These are phyloP conservation scores for Botrytis byssoidea DNA, from an alignment of 2,329 filamentous ascomycete genomes.

Conservation along the genomic window DNA sequence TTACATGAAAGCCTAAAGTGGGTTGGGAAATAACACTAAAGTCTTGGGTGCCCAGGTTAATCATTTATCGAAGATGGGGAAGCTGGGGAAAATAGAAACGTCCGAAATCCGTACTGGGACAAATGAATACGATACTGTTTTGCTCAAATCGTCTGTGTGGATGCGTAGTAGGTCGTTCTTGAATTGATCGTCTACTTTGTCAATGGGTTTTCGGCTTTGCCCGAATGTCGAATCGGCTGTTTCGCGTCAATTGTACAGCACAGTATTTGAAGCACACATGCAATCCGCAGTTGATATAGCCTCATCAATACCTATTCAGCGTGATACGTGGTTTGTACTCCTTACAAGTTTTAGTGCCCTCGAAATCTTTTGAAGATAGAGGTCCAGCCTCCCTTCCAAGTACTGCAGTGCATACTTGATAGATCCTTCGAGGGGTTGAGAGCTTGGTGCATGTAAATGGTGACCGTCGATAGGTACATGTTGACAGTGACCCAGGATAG, in stretches of 20 bases:
- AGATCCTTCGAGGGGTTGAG: neutral
- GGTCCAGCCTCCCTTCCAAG: neutral
- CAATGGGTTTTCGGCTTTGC: neutral
- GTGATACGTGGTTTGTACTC: neutral
- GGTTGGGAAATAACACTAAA: neutral
- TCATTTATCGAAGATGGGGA: neutral
- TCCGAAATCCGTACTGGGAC: neutral
- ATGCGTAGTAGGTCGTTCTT: neutral
- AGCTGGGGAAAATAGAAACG: neutral
- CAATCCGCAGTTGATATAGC: neutral
- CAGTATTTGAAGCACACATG: neutral
- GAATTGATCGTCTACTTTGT: neutral
- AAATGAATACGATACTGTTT: neutral
- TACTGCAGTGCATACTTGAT: neutral
- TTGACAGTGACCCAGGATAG: neutral
- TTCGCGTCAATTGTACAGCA: neutral
- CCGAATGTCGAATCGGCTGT: neutral
- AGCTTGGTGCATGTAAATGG: neutral
- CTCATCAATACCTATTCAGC: neutral
- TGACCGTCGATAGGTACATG: neutral
- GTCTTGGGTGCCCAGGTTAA: neutral
- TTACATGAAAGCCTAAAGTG: conserved; percentile 2
- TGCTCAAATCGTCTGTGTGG: neutral
- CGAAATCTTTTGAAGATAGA: neutral
- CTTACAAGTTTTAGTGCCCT: neutral